Base-by-base conservation (phyloP, 2,329 filamentous ascomycete genomes). In the Aspergillus melleus region DNA sequence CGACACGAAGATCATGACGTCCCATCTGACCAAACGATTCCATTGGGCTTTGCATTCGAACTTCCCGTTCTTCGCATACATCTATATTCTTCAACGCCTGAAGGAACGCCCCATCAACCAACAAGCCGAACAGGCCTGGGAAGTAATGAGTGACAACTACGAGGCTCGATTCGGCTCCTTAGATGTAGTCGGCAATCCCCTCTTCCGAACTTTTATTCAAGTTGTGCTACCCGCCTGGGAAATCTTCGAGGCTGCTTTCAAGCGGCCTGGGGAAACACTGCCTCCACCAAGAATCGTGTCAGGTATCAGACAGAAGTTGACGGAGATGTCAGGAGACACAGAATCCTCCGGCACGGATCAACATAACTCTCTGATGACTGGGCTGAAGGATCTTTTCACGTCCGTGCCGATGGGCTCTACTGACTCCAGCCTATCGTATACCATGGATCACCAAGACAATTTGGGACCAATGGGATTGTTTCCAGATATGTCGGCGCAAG, bases 51-150 rank as follows among this genome's bases (percentile, higher is more conserved):
- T 73, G 1, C 68, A 76, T 4, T 70, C 76, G 24, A 67, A 83
- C 63, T 83, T 84, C 57, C 83, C 82, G 0, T 79, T 83, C 49
- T 77, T 77, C 0, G 81, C 79, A 1, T 83, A 83, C 61, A 70
- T 83, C 11, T 76, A 82, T 49, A 62, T 83, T 6, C 61, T 77
- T 0, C 75, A 82, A 60, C 75, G 81, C 29, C 58, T 84, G 36
- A 72, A 67, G 46, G 70, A 61, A 32, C 71, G 76, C 10, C 80
- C 81, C 14, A 49, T 65, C 6, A 62, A 67, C 4, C 55, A 66
- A 3, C 67, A 77, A 3, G 75, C 79, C 0, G 60, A 70, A 12
- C 53, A 64, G 4, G 73, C 74, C 4, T 85, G 83, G 82, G 63
- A 76, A 8, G 57, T 71, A 1, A 79, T 84, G 76, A 78, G 73